Evolutionary conservation across 345 rosid species (phyloP), one percentile per base, ranked within the genome.

Genomic region (Gossypium rotundifolium): DNA sequence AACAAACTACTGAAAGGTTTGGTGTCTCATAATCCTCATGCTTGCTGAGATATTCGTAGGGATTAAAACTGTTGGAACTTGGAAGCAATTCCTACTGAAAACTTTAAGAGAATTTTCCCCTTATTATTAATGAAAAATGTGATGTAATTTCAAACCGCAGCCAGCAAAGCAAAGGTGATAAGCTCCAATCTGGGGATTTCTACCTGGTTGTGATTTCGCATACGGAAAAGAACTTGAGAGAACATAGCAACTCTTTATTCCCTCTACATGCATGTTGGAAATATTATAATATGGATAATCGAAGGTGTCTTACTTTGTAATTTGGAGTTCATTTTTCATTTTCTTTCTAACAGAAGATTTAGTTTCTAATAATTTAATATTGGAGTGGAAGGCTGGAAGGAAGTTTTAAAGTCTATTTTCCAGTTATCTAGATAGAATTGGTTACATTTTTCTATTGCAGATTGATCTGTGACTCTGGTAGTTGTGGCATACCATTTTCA

Each of bases 101-200:
- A 6, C 2, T 49, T 29, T 62, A 45, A 17, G 44, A 72, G 23
- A n/a, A 18, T 0, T 17, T 61, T 74, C 7, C 46, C 52, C 38
- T 7, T 25, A 29, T 70, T 54, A 16, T 61, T 60, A 74, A 59
- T 68, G 81, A 48, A 67, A 62, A 60, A 29, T 2, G 18, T 49
- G 18, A 23, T 2, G 7, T 49, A 20, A 29, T 77, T 48, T 23
- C 33, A n/a, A 66, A 46, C 18, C 13, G 25, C 57, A 17, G 48
- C 29, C 3, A 10, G 42, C 11, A 10, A 78, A 74, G 53, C 70
- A 78, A 72, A 25, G 18, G 14, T 60, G 71, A 52, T 40, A 2
- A 4, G 74, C 40, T 51, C 45, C 8, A 73, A 44, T 22, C 25
- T 10, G 46, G 66, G 48, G 42, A 44, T 55, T 16, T 23, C 5